These are phyloP conservation scores for Apiospora marii DNA, from an alignment of 2,329 filamentous ascomycete genomes.

Conservation along the genomic window DNA sequence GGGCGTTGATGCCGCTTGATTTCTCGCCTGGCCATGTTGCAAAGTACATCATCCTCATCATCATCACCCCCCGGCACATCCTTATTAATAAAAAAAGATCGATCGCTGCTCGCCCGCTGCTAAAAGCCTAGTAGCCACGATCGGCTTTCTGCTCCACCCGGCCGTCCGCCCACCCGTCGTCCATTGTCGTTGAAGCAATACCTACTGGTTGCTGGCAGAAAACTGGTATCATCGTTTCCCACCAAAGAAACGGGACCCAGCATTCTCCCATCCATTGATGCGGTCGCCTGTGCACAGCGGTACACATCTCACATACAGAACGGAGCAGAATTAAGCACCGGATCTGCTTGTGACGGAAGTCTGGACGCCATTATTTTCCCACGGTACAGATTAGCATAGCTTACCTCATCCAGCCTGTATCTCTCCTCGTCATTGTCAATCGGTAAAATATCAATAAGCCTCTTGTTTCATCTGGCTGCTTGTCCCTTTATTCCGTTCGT, in stretches of 20 bases:
- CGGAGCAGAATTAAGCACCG: too few species aligned
- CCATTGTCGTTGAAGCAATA: not conserved
- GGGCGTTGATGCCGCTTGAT: slow-evolving; percentile 15
- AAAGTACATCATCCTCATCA: slow-evolving; percentile 1
- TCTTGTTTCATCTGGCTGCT: slow-evolving; percentile 8
- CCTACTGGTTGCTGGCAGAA: not conserved
- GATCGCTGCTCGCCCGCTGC: slow-evolving; percentile 13
- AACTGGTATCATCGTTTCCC: not conserved
- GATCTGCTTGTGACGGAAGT: not conserved
- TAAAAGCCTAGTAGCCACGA: slow-evolving; percentile 16
- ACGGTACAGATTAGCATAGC: not conserved
- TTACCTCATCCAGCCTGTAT: not conserved
- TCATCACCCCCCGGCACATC: slow-evolving; percentile 8
- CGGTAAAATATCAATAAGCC: not conserved
- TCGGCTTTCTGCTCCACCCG: not conserved
- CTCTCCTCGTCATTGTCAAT: slow-evolving; percentile 8
- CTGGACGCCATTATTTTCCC: slow-evolving; percentile 1
- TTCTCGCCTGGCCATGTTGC: not conserved
- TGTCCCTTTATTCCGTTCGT: slow-evolving; percentile 10
- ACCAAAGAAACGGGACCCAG: slow-evolving; percentile 1
- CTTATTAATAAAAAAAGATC: slow-evolving; percentile 10
- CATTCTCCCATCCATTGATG: not conserved
- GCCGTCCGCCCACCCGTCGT: slow-evolving; percentile 1
- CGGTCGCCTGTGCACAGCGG: not conserved
- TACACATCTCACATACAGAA: not conserved